These are phyloP conservation scores for Entrophospora sp. DNA, from an alignment of 192 early-diverging fungal species.

Conservation along the genomic window DNA sequence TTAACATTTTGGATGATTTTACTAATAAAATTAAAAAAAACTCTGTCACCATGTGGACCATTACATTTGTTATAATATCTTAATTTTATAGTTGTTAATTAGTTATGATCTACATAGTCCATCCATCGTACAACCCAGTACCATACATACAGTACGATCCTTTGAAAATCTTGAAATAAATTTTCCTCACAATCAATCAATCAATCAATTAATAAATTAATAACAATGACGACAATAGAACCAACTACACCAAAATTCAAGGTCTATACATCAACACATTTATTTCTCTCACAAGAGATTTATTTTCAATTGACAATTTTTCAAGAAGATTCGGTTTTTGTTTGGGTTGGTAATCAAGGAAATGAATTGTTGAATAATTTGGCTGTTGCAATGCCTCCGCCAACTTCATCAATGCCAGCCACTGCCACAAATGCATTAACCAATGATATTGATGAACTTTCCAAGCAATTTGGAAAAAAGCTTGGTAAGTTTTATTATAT, in stretches of 20 bases:
- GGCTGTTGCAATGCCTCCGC: conserved; percentile 11
- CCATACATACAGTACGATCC: no score
- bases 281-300: neutral
- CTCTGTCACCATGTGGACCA: no score
- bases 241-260: neutral
- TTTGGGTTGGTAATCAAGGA: conserved; percentile 3
- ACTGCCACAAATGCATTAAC: conserved; percentile 2
- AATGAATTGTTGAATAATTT: conserved; percentile 19
- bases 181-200: no score
- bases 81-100: no score
- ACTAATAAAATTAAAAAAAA: no score
- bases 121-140: no score
- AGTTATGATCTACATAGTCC: no score
- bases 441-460: conserved; percentile 13
- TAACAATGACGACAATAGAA: no score
- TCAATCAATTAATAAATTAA: no score
- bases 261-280: conserved; percentile 3
- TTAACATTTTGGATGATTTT: no score
- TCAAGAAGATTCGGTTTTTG: conserved; percentile 1
- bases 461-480: conserved; percentile 15
- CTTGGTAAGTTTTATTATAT: conserved; percentile 4
- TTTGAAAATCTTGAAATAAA: no score
- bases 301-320: conserved; percentile 6
- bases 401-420: neutral
- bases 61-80: no score